Base-by-base conservation (phyloP, 225 moss, liverwort and hornwort genomes). In the Climacium dendroides region DNA sequence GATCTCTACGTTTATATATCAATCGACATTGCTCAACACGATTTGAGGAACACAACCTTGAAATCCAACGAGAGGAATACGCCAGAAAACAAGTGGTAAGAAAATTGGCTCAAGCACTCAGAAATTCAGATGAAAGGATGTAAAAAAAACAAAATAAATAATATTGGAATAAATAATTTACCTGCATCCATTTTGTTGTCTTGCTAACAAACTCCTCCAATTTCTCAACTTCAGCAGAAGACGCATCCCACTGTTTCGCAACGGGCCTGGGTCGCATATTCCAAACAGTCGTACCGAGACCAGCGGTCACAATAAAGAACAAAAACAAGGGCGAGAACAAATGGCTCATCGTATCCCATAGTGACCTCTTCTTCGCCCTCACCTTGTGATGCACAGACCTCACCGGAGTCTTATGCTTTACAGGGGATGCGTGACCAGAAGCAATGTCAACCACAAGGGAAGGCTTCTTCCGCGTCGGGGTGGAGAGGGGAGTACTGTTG, bases 151-250 rank as follows among this genome's bases (percentile, higher is more conserved):
- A 37, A 65, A 79, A 29, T 5, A 0, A 17, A 59, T 63, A 7
- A 22, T 15, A 60, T 11, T 13, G 54, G 20, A 54, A 58, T 15
- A 72, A 16, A 16, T 48, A 39, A 81, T 41, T 52, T 26, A 92
- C 94, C 94, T 98, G 97, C 95, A 96, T 95, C 97, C 97, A 98
- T 89, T 97, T 97, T 30, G 95, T 94, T 3, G 95, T 97, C 90
- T 94, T 97, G 15, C 96, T 83, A 18, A 98, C 94, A 91, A 95
- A 98, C 87, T 98, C 97, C 86, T 96, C 97, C 67, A 98, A 86
- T 90, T 96, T 98, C 85, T 98, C 96, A 52, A 98, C 93, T 88
- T 98, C 96, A 57, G 80, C 82, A 30, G 93, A 90, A 24, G 92
- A 91, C 32, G 53, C 83, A 86, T 89, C 90, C 87, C 85, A 94